These are phyloP conservation scores for Sporisorium exsertum DNA, from an alignment of 1,284 basidiomycete genomes.

Conservation along the genomic window DNA sequence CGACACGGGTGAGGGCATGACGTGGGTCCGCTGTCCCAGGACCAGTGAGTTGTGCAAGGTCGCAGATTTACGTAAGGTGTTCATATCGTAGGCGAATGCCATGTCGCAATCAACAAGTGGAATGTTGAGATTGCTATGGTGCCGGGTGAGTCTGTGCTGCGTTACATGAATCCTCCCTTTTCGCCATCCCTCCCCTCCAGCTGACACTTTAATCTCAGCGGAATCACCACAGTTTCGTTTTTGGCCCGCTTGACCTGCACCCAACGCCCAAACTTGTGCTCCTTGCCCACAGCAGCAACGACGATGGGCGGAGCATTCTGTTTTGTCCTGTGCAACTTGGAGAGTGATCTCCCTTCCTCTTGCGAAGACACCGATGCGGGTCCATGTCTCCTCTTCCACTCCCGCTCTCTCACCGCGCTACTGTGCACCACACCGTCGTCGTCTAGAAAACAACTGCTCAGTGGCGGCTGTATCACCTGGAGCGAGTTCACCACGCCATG, in stretches of 20 bases:
- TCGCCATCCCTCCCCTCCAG: background rate
- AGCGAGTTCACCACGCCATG: conserved; percentile 89
- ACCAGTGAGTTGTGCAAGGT: conserved; percentile 79
- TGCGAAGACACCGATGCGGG: too few relatives aligned
- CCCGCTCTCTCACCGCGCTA: conserved; percentile 4
- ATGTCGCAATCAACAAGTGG: too few relatives aligned
- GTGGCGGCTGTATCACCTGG: conserved; percentile 78
- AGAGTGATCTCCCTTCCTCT: conserved; percentile 4
- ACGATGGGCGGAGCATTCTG: conserved; percentile 72
- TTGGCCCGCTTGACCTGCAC: conserved; percentile 78
- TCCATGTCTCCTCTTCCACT: conserved; percentile 41
- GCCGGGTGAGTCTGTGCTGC: too few relatives aligned
- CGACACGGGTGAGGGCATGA: conserved; percentile 73
- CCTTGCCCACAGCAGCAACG: conserved; percentile 84
- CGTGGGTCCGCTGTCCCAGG: conserved; percentile 79
- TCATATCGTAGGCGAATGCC: conserved; percentile 61
- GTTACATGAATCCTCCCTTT: too few relatives aligned
- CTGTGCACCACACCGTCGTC: background rate
- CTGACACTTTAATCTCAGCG: conserved; percentile 6
- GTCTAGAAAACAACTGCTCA: conserved; percentile 10
- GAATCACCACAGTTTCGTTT: conserved; percentile 80
- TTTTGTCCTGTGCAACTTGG: conserved; percentile 33
- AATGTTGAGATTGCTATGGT: background rate
- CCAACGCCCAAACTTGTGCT: conserved; percentile 91
- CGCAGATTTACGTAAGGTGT: conserved; percentile 77